Conservation (phyloP, 2,329 filamentous ascomycete species). For the Orbilia javanica region DNA sequence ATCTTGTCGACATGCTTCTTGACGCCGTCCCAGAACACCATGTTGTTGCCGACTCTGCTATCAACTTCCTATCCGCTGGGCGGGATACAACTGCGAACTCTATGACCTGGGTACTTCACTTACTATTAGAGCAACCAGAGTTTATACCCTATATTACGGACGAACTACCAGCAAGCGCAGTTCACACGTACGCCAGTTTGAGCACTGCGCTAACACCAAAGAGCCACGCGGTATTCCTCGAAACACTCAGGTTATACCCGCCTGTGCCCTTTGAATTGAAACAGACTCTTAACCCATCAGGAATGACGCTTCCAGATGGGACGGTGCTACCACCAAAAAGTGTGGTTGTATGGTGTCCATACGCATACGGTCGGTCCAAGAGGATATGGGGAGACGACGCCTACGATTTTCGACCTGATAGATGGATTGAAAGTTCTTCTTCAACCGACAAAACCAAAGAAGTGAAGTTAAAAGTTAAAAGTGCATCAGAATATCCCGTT, state of each 20-base stretch:
- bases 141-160: constrained; percentile 66
- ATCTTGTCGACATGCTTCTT: constrained; percentile 73
- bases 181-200: constrained; percentile 68
- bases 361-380: constrained; percentile 74
- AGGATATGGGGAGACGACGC: constrained; percentile 65
- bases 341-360: constrained; percentile 74
- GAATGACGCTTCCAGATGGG: constrained; percentile 68
- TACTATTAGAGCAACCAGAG: constrained; percentile 70
- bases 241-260: constrained; percentile 73
- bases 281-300: constrained; percentile 68
- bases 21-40: constrained; percentile 71
- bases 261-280: constrained; percentile 77
- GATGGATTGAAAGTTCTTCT: constrained; percentile 63
- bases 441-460: constrained; percentile 12
- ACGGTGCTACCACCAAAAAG: constrained; percentile 71
- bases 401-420: constrained; percentile 66
- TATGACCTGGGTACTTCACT: constrained; percentile 75
- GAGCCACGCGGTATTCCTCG: constrained; percentile 71
- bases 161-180: constrained; percentile 66
- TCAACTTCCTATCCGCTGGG: constrained; percentile 76
- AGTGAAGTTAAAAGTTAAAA: constrained; percentile 32
- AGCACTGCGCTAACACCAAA: constrained; percentile 35
- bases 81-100: constrained; percentile 76
- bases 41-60: constrained; percentile 74
- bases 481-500: constrained; percentile 47